Conservation (phyloP, 1,284 basidiomycete species). For the Mycena citricolor region DNA sequence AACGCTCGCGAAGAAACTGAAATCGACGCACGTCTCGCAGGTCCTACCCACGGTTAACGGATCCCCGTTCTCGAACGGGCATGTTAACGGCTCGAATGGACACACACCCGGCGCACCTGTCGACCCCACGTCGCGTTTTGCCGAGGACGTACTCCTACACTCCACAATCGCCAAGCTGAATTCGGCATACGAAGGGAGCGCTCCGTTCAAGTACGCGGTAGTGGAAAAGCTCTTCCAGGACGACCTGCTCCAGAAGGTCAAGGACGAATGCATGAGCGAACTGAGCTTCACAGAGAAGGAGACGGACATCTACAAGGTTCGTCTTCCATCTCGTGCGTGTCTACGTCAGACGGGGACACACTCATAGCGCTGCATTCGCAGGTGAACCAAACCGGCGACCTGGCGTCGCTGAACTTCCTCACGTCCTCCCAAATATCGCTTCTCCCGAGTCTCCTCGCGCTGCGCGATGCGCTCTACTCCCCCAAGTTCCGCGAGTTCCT, state of each 20-base stretch:
- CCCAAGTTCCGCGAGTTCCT: constrained; percentile 82
- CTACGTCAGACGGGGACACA: constrained; percentile 3
- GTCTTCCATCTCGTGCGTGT: constrained; percentile 21
- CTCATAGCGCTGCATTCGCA: too few relatives aligned
- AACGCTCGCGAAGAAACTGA: constrained; percentile 17
- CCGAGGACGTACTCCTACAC: constrained; percentile 55
- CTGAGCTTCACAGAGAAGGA: constrained; percentile 96
- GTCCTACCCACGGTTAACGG: too few relatives aligned
- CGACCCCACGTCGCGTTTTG: constrained; percentile 45
- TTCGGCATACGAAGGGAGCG: constrained; percentile 54
- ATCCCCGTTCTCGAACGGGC: constrained; percentile 1
- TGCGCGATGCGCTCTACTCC: constrained; percentile 94
- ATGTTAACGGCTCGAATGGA: constrained; percentile 1
- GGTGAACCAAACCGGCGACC: constrained; percentile 97
- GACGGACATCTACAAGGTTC: constrained; percentile 97
- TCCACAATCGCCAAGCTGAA: constrained; percentile 55
- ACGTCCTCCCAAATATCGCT: constrained; percentile 73
- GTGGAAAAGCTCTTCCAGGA: constrained; percentile 86
- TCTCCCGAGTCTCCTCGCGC: constrained; percentile 75
- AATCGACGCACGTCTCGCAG: constrained; percentile 17
- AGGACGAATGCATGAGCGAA: constrained; percentile 80
- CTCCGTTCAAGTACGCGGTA: constrained; percentile 85
- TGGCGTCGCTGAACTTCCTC: constrained; percentile 89
- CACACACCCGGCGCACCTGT: too few relatives aligned
- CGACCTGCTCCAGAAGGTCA: constrained; percentile 73